Evolutionary conservation across 441 rosid species (phyloP).

Genomic region (Brassica hybrid): DNA sequence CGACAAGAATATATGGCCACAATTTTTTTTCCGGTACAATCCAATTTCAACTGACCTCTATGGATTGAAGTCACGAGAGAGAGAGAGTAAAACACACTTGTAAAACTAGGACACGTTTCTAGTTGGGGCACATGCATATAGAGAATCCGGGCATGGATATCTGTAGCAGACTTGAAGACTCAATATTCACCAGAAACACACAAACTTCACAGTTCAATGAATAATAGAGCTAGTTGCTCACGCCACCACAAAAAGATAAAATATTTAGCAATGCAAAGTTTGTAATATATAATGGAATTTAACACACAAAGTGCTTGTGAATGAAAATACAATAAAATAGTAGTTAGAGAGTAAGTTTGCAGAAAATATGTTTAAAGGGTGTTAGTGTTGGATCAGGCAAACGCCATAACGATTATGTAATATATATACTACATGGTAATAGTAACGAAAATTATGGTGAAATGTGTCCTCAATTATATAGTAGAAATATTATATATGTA

Average conservation of each 20-base stretch:
- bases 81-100: constrained; percentile 14
- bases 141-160: neutral
- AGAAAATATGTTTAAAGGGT: neutral
- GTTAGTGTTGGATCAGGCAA: constrained; percentile 1
- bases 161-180: constrained; percentile 3
- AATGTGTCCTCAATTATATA: neutral
- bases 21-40: constrained; percentile 14
- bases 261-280: neutral
- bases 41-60: constrained; percentile 23
- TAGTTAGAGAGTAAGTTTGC: neutral
- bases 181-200: neutral
- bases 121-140: constrained; percentile 31
- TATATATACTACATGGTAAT: neutral
- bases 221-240: neutral
- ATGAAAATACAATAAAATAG: neutral
- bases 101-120: constrained; percentile 31
- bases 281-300: neutral
- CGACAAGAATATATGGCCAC: constrained; percentile 27
- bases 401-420: neutral
- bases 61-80: constrained; percentile 38
- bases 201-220: neutral
- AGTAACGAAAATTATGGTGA: neutral
- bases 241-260: neutral
- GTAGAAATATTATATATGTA: neutral
- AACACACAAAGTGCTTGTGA: neutral